Evolutionary conservation across 805 yeast species (phyloP), one percentile per base, ranked within the genome.

Genomic region (Ogataea paraovalis): DNA sequence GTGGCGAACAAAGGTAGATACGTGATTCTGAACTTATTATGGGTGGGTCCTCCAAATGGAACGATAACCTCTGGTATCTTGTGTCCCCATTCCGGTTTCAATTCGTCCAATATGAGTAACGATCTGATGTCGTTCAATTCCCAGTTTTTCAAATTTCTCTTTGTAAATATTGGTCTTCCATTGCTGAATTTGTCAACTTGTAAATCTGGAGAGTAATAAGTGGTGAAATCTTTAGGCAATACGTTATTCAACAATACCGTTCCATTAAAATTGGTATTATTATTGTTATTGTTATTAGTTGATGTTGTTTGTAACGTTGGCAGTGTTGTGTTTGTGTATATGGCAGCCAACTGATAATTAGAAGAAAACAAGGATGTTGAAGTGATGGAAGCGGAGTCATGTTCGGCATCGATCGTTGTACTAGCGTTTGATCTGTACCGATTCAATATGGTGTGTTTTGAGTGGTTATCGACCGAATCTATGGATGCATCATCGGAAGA

Each of bases 121-220:
- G 89, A 81, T 39, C 92, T 68, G 18, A 82, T 67, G 60, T 84
- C 91, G 62, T 85, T 85, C 43, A 82, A 59, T 42, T 77, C 82
- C 92, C 92, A 85, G 61, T 83, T 85, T 22, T 80, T 67, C 37
- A 85, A 68, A 14, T 77, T 79, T 45, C 89, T 68, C 51, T 75
- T 77, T 0, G 88, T 82, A 64, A 82, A 83, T 22, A 66, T 61
- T 12, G 87, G 88, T 39, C 89, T 68, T 0, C 85, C 85, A 52
- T 78, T 78, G 10, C 75, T 68, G 36, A 79, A 67, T 20, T 76
- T 72, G 47, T 74, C 75, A 34, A 72, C 69, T 21, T 77, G 62
- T 12, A 79, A 61, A 48, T 81, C 85, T 1, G 82, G 75, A 0
- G 82, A 66, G 58, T 82, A 82, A 78, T 80, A 79, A 55, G 79